Conservation (phyloP, 768 basidiomycete species). For the Hericium erinaceus region DNA sequence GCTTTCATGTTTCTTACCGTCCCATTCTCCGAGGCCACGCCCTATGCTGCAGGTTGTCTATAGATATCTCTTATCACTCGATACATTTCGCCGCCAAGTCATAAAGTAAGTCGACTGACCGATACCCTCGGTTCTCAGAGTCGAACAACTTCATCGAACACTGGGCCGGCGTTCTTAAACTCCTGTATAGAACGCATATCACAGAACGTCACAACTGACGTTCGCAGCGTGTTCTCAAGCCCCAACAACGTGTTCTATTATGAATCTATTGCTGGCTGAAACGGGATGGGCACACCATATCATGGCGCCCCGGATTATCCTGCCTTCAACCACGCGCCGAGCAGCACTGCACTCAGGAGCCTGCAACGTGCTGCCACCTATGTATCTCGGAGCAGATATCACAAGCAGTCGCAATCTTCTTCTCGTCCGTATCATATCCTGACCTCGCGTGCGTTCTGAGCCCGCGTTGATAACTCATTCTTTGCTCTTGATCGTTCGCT, state of each 20-base stretch:
- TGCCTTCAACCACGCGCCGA: not conserved
- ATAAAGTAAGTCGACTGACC: no score
- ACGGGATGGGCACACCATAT: not conserved
- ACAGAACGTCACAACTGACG: not conserved
- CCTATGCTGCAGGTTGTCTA: no score
- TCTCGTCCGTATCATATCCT: constrained; percentile 2
- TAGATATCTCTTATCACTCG: no score
- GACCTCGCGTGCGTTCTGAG: no score
- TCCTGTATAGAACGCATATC: no score
- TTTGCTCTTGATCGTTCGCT: not conserved
- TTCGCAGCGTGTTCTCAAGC: not conserved
- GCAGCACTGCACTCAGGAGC: not conserved
- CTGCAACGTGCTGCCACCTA: not conserved
- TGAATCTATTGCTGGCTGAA: not conserved
- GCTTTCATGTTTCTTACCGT: no score
- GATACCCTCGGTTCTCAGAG: no score
- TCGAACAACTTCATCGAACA: no score
- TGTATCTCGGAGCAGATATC: not conserved
- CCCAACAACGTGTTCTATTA: not conserved
- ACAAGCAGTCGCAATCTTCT: not conserved
- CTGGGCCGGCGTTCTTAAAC: no score
- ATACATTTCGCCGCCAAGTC: no score
- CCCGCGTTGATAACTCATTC: not conserved
- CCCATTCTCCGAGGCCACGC: no score
- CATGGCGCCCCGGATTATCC: not conserved